Percentiles rank a stretch among this genome's conserved stretches.
Conservation (phyloP, 371 early-diverging fungal species). For the Gilbertella persicaria region DNA sequence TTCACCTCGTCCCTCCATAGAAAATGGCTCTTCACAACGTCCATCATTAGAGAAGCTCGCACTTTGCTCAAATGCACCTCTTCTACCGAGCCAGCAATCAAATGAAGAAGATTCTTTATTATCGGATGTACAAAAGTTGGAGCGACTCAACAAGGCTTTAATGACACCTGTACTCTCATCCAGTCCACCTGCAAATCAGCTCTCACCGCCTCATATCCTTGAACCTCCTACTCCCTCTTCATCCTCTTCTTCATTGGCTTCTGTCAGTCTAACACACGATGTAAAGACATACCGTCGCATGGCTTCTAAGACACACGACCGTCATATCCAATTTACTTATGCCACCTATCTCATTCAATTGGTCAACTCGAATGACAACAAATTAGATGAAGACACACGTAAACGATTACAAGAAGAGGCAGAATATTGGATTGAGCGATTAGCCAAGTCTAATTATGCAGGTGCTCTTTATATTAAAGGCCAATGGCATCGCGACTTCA, state of each 20-base stretch:
- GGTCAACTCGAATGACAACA: constrained; percentile 12
- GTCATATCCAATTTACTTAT: constrained; percentile 64
- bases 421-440: constrained; percentile 67
- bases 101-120: background rate
- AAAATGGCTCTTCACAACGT: background rate
- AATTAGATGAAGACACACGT: constrained; percentile 4
- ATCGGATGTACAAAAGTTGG: constrained; percentile 11
- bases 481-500: constrained; percentile 60
- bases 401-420: constrained; percentile 50
- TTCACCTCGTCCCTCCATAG: background rate
- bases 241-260: constrained; percentile 22
- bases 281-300: constrained; percentile 68
- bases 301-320: constrained; percentile 69
- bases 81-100: background rate
- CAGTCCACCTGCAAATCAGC: background rate
- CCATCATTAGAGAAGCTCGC: background rate
- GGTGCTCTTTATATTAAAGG: constrained; percentile 71
- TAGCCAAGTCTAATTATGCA: constrained; percentile 66
- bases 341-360: constrained; percentile 65
- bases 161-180: constrained; percentile 14
- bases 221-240: background rate
- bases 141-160: constrained; percentile 5
- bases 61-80: background rate
- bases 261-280: constrained; percentile 54
- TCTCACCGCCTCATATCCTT: background rate